Conservation (phyloP, 192 early-diverging fungal species). For the Gigaspora rosea region DNA sequence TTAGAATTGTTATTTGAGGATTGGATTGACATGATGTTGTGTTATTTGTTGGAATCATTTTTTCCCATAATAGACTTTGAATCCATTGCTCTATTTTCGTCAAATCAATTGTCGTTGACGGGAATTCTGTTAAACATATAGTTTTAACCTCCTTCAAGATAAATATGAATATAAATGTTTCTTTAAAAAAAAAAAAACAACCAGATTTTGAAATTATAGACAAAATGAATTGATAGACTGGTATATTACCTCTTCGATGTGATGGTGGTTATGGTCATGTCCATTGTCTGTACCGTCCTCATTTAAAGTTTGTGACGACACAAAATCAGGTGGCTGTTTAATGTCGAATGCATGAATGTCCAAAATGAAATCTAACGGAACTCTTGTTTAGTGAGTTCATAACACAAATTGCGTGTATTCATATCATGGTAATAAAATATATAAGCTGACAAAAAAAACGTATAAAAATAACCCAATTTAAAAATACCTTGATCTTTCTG, state of each 20-base stretch:
- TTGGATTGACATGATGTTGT: not conserved
- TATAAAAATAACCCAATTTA: not conserved
- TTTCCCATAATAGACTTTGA: constrained; percentile 69
- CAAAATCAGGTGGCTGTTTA: not conserved
- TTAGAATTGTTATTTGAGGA: constrained; percentile 51
- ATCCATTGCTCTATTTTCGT: constrained; percentile 75
- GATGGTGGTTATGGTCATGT: constrained; percentile 1
- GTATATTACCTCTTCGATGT: constrained; percentile 7
- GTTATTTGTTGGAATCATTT: constrained; percentile 44
- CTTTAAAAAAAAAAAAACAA: not conserved
- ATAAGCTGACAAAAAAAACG: not conserved
- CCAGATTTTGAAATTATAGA: not conserved
- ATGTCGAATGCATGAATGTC: constrained; percentile 62
- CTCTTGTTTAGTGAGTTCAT: constrained; percentile 21
- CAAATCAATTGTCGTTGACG: constrained; percentile 40
- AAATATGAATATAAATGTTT: not conserved
- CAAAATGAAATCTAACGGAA: constrained; percentile 54
- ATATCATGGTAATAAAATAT: not conserved
- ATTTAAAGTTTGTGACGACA: not conserved
- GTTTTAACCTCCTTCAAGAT: constrained; percentile 16
- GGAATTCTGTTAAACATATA: constrained; percentile 18
- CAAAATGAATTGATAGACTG: not conserved
- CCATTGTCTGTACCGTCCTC: not conserved
- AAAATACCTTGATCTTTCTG: constrained; percentile 28
- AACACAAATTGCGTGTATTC: not conserved